phyloP scores from a whole-genome alignment of 1,139 yeast species.

The Taphrina flavorubra region DNA sequence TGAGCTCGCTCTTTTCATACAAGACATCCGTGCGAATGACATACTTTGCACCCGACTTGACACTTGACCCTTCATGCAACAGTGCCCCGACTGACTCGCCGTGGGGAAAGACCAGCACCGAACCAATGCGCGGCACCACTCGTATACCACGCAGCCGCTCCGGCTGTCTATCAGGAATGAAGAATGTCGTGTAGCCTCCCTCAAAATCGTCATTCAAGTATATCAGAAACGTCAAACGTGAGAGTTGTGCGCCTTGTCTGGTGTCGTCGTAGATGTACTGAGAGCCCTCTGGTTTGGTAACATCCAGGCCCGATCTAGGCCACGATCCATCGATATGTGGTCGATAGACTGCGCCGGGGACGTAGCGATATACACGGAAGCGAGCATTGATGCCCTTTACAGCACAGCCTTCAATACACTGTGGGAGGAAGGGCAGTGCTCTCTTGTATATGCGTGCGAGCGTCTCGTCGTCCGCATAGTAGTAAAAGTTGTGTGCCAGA shows the following conservation, averaged over 20 bases:
- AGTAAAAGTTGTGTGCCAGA: slow-evolving; percentile 40
- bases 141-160: slow-evolving; percentile 22
- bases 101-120: slow-evolving; percentile 40
- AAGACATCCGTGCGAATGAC: slow-evolving; percentile 38
- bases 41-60: slow-evolving; percentile 36
- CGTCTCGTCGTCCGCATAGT: slow-evolving; percentile 26
- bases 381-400: slow-evolving; percentile 38
- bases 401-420: slow-evolving; percentile 30
- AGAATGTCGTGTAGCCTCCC: slow-evolving; percentile 38
- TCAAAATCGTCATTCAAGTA: slow-evolving; percentile 39
- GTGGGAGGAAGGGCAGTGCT: slow-evolving; percentile 30
- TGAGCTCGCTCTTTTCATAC: slow-evolving; percentile 31
- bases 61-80: slow-evolving; percentile 39
- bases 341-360: slow-evolving; percentile 39
- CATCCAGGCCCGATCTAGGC: slow-evolving; percentile 39
- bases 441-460: slow-evolving; percentile 16
- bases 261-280: slow-evolving; percentile 35
- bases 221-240: slow-evolving; percentile 36
- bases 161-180: slow-evolving; percentile 10
- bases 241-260: slow-evolving; percentile 28
- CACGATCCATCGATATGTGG: slow-evolving; percentile 41
- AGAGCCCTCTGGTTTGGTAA: slow-evolving; percentile 24
- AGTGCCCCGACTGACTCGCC: slow-evolving; percentile 33
- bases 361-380: slow-evolving; percentile 37
- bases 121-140: slow-evolving; percentile 37